Conservation (phyloP, 106 monocot genomes). For the Dactylorhiza incarnata region DNA sequence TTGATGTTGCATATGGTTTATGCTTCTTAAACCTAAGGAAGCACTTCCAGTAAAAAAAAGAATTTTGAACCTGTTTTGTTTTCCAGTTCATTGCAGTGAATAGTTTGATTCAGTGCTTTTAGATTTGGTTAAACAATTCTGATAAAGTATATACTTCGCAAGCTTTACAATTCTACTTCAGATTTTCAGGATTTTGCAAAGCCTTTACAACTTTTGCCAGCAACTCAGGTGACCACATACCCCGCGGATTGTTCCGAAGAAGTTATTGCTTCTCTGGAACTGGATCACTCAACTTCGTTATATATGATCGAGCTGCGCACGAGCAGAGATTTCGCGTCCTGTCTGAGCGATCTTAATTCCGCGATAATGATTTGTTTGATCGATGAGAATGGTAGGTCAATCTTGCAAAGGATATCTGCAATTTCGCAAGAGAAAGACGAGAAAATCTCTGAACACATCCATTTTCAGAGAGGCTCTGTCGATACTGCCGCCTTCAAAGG, state of each 20-base stretch:
- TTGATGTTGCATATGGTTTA: background rate
- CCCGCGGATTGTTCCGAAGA: conserved; percentile 21
- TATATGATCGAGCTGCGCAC: conserved; percentile 67
- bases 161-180: conserved; percentile 21
- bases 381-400: conserved; percentile 43
- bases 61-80: background rate
- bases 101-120: background rate
- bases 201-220: conserved; percentile 50
- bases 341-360: conserved; percentile 48
- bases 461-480: conserved; percentile 63
- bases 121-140: background rate
- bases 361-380: conserved; percentile 69
- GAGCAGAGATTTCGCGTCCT: conserved; percentile 74
- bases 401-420: conserved; percentile 63
- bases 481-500: conserved; percentile 64
- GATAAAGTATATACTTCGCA: background rate
- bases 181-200: conserved; percentile 69
- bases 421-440: conserved; percentile 22
- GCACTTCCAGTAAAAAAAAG: background rate
- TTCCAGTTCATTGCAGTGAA: background rate
- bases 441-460: conserved; percentile 22
- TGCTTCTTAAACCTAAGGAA: background rate
- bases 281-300: conserved; percentile 41
- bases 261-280: conserved; percentile 22
- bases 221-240: conserved; percentile 30